Base-by-base conservation (phyloP, 805 yeast genomes). In the Yarrowia divulgata region DNA sequence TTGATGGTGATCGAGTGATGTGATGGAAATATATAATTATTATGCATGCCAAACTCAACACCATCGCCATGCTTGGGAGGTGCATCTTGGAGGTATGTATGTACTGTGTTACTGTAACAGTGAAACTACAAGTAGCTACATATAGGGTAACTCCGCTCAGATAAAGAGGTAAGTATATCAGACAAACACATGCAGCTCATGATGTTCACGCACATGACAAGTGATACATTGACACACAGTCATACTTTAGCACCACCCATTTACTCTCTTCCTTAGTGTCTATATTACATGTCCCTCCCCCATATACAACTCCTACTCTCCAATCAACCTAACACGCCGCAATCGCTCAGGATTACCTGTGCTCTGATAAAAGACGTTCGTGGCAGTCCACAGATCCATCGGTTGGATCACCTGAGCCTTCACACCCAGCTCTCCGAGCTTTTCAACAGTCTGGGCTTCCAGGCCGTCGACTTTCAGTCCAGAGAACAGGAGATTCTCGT, bases 341-440 rank as follows among this genome's bases (percentile, higher is more conserved):
- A 63, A 14, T 10, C 68, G 18, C 57, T 63, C 68, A 0, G 68
- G 68, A 37, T 63, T 63, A 14, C 57, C 68, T 2, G 37, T 48
- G n/a, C 48, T 37, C 32, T 63, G 68, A 18, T 63, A 63, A 32
- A 63, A 63, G 8, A 48, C 55, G 2, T 14, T 23, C 1, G 68
- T 63, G 5, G 68, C 55, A 8, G 57, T 48, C 68, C 68, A 63
- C n/a, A 49, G 7, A 10, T 39, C 66, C 66, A 60, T 60, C 3
- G 66, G 29, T 14, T 60, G 52, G 6, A 60, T 45, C 34, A 60
- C 66, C 43, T 45, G 52, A 13, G 34, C n/a, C 3, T 9, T n/a
- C 2, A 34, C 19, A 8, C 42, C 52, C 19, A 60, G 19, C 2
- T 29, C 34, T 0, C 3, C 52, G 19, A 60, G 14, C 52, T 60